Percentiles rank a stretch among this genome's conserved stretches.
These are phyloP conservation scores for Fusarium graminum DNA, from an alignment of 2,329 filamentous ascomycete genomes.

Conservation along the genomic window DNA sequence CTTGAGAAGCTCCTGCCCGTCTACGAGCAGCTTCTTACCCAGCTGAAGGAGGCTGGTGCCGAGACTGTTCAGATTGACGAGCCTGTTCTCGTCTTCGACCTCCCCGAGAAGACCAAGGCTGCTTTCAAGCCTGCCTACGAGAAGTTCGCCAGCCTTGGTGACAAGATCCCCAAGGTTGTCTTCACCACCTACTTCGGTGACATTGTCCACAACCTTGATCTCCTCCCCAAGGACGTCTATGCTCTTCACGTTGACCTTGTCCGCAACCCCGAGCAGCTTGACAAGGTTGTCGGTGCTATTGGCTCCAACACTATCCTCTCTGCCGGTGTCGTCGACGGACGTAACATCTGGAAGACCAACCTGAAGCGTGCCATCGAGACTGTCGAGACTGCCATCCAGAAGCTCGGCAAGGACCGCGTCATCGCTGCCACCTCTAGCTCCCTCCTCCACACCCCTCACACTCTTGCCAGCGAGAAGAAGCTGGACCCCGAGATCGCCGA, in stretches of 20 bases:
- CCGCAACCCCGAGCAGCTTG: conserved; percentile 97
- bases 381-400: conserved; percentile 89
- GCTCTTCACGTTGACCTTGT: conserved; percentile 96
- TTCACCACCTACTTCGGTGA: conserved; percentile 99
- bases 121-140: conserved; percentile 99
- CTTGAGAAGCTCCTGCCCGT: conserved; percentile 93
- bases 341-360: conserved; percentile 99
- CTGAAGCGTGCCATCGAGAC: conserved; percentile 93
- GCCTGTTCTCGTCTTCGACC: conserved; percentile 95
- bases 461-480: conserved; percentile 98
- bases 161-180: conserved; percentile 86
- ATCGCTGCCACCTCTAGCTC: conserved; percentile 97
- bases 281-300: conserved; percentile 84
- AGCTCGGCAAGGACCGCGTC: conserved; percentile 97
- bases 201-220: conserved; percentile 98
- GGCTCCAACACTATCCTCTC: conserved; percentile 92
- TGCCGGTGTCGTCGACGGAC: conserved; percentile 95
- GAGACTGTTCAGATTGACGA: conserved; percentile 99
- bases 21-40: conserved; percentile 90
- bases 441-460: conserved; percentile 98
- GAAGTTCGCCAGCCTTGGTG: conserved; percentile 82
- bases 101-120: conserved; percentile 89
- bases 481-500: conserved; percentile 92
- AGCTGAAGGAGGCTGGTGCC: conserved; percentile 96
- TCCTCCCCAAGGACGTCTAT: conserved; percentile 82